Evolutionary conservation across 2,329 filamentous ascomycete species (phyloP).

Genomic region (Capronia americana): DNA sequence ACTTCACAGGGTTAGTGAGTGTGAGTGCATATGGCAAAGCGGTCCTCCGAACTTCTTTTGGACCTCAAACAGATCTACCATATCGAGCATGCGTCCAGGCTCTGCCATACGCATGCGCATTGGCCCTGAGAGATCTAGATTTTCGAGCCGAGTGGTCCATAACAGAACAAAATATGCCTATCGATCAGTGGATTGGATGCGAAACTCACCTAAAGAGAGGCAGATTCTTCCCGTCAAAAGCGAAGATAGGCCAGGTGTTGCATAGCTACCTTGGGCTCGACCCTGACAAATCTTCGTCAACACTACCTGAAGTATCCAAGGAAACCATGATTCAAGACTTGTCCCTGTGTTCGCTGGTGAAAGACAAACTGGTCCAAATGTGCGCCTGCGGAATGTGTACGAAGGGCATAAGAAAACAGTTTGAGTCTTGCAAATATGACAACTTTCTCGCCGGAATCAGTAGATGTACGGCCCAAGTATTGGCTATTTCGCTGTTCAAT

Average conservation of each 20-base stretch:
- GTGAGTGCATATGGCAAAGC: conserved; percentile 1
- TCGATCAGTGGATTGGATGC: neutral
- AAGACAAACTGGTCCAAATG: too few species aligned
- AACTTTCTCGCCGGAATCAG: neutral
- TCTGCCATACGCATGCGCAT: neutral
- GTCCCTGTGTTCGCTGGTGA: neutral
- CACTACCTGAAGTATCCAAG: neutral
- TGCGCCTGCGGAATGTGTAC: neutral
- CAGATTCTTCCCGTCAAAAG: neutral
- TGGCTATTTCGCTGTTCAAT: neutral
- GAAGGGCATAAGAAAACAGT: neutral
- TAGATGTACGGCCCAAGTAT: neutral
- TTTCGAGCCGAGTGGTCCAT: neutral
- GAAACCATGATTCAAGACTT: conserved; percentile 1
- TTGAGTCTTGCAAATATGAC: neutral
- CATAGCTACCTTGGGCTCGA: neutral
- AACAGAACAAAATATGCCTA: neutral
- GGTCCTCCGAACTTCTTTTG: neutral
- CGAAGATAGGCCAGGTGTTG: neutral
- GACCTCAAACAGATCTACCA: neutral
- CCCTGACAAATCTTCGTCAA: neutral
- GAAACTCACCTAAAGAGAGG: neutral
- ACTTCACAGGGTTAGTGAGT: neutral
- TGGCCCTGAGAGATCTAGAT: neutral
- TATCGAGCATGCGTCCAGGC: conserved; percentile 3